These are phyloP conservation scores for Aspergillus leporis DNA, from an alignment of 495 filamentous ascomycete genomes.

Conservation along the genomic window DNA sequence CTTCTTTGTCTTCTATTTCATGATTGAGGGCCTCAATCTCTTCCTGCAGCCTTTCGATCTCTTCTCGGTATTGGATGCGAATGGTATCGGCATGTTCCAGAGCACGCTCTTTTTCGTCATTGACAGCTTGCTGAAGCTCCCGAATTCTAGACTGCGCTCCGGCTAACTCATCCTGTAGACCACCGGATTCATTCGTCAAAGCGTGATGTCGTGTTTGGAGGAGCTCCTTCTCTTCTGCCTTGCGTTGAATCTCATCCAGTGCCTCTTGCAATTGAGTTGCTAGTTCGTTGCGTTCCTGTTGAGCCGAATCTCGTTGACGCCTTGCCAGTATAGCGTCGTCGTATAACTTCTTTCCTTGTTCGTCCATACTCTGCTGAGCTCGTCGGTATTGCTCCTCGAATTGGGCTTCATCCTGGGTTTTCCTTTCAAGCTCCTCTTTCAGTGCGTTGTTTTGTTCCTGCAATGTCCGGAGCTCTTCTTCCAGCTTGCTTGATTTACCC, in stretches of 20 bases:
- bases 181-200: conserved; percentile 64
- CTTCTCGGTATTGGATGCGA: conserved; percentile 59
- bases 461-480: conserved; percentile 61
- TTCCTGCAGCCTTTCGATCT: conserved; percentile 62
- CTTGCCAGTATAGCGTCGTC: conserved; percentile 43
- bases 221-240: conserved; percentile 67
- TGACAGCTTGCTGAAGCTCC: conserved; percentile 58
- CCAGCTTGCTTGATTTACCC: conserved; percentile 63
- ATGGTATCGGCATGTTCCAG: conserved; percentile 59
- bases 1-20: conserved; percentile 74
- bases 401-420: conserved; percentile 37
- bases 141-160: conserved; percentile 54
- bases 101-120: conserved; percentile 59
- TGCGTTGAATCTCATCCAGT: conserved; percentile 55
- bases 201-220: conserved; percentile 69
- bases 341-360: conserved; percentile 41
- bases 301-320: conserved; percentile 37
- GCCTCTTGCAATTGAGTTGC: conserved; percentile 51
- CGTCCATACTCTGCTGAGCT: conserved; percentile 42
- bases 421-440: conserved; percentile 51
- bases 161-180: conserved; percentile 64
- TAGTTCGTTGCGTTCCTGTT: conserved; percentile 40
- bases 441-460: conserved; percentile 57
- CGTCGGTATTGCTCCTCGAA: conserved; percentile 46
- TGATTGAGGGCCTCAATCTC: conserved; percentile 68